Base-by-base conservation (phyloP, 345 rosid species). In the Microthlaspi erraticum region DNA sequence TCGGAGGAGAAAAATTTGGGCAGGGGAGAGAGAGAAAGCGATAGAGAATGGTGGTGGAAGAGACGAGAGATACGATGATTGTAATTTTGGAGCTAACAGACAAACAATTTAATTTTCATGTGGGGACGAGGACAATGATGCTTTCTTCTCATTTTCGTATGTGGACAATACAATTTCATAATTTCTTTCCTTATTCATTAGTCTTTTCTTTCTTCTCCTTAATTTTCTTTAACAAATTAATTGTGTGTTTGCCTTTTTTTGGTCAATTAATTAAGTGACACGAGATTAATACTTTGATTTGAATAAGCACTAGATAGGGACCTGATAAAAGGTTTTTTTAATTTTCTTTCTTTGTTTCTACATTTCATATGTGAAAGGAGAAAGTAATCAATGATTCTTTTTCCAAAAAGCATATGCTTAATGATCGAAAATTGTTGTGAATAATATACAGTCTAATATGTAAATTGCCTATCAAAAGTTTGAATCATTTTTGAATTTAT, bases 31-130 rank as follows among this genome's bases (percentile, higher is more conserved):
- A 50, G 53, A 54, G 18, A 43, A 13, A 64, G 62, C 6, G 36
- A 53, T 51, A 23, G 75, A 60, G 75, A 60, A 12, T 63, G 69
- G 37, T 26, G 39, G 69, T 26, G 29, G 29, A 26, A 49, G 18
- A 13, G 46, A 56, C 45, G 71, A 57, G 12, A 44, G 63, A 74
- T 14, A 42, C 78, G 73, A 74, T 60, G 78, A 74, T 67, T 66
- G 77, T 31, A 18, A 31, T 2, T 26, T 37, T 73, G 60, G 50
- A 66, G 72, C 66, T 48, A 73, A 16, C 53, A 59, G 61, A 59
- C 77, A 66, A 58, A 65, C 7, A 10, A 8, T 44, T 69, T 56
- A 10, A 69, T 34, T 32, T 39, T 58, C 13, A 9, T 44, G 70
- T 72, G 19, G 77, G 77, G 71, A 10, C 55, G 3, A 42, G 5